Evolutionary conservation across 2,329 filamentous ascomycete species (phyloP), one percentile per base, ranked within the genome.

Genomic region (Xylariaceae sp.): DNA sequence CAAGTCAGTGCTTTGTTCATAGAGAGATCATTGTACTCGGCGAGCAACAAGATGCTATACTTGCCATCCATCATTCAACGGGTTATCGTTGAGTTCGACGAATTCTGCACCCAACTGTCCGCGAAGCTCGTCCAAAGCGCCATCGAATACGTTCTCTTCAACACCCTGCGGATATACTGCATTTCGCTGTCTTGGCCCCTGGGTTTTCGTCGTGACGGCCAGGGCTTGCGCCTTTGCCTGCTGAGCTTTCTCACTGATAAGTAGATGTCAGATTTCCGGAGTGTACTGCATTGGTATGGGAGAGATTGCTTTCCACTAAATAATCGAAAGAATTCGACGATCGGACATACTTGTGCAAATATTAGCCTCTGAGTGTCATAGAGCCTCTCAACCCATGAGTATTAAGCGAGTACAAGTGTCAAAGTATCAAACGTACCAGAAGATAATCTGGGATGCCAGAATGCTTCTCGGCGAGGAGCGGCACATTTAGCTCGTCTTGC

Each of bases 81-180:
- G 68, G 52, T 70, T 70, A 46, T 73, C 70, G 43, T 72, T 71
- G 5, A 71, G 48, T 47, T 70, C 67, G 9, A 75, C 67, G 55
- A 72, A 60, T n/a, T 67, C 68, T 6, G 47, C 17, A 6, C 69
- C 70, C 2, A 73, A 52, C 36, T 66, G 56, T 35, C 59, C 51
- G 12, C 62, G 58, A 33, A 74, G 58, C 15, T 73, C 70, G n/a
- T 58, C 58, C 11, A 72, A 50, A 1, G 68, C 70, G 17, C 60
- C 49, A 40, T 62, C 52, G 50, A 71, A 71, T 1, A 49, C 56
- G 15, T 52, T 43, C 45, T 56, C 52, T 6, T 68, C 65, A 35
- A 74, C 62, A 6, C 71, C 71, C 38, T 65, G 67, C 0, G 71
- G 72, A n/a, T 73, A 60, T 10, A 66, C 69, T 2, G 65, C 65